phyloP scores from a whole-genome alignment of 192 early-diverging fungal genomes.

The Rhizophagus prolifer region DNA sequence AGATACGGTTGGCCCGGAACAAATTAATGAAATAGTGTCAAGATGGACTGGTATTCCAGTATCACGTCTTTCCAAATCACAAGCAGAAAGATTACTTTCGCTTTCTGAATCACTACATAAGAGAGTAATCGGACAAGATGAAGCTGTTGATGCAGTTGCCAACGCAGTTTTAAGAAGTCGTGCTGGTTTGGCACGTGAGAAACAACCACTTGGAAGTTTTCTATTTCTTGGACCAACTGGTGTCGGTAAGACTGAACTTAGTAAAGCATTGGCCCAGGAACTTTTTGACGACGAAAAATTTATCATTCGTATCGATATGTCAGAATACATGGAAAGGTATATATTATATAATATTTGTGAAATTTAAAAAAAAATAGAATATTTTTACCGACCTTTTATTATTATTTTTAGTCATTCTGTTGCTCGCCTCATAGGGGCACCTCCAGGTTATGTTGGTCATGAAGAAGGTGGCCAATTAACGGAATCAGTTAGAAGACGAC shows the following conservation, averaged over 20 bases:
- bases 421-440: conserved; percentile 88
- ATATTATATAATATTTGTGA: background rate
- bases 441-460: conserved; percentile 96
- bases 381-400: background rate
- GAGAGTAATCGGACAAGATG: conserved; percentile 90
- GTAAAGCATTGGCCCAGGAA: conserved; percentile 77
- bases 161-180: conserved; percentile 88
- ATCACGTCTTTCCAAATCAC: conserved; percentile 78
- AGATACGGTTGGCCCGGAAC: conserved; percentile 86
- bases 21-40: conserved; percentile 91
- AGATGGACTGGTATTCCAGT: conserved; percentile 98
- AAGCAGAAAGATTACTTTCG: conserved; percentile 81
- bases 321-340: conserved; percentile 89
- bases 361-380: background rate
- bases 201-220: conserved; percentile 88
- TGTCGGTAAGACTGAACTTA: conserved; percentile 89
- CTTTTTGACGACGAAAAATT: conserved; percentile 97
- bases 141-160: conserved; percentile 87
- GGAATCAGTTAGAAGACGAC: conserved; percentile 86
- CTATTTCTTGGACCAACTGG: conserved; percentile 97
- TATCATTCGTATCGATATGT: conserved; percentile 98
- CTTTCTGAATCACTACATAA: conserved; percentile 76
- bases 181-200: conserved; percentile 80
- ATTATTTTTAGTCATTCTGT: conserved; percentile 64
- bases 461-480: conserved; percentile 97